Percentiles rank a stretch among this genome's conserved stretches.
Evolutionary conservation across 805 yeast species (phyloP).

Genomic region (Yamadazyma phyllophila): DNA sequence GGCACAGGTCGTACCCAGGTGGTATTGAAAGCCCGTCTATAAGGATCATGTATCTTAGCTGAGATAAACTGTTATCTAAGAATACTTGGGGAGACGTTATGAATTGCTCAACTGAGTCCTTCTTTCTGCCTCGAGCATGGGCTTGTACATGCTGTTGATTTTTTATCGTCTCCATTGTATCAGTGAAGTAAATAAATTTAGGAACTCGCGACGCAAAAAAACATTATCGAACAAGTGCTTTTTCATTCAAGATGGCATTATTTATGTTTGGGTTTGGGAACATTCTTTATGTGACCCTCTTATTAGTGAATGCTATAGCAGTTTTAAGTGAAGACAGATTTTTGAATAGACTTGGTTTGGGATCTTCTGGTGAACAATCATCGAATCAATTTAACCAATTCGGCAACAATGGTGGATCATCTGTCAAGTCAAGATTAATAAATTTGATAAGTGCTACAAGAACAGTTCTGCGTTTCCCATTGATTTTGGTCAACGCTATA

Average conservation of each 20-base stretch:
- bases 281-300: constrained; percentile 52
- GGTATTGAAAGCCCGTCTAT: constrained; percentile 42
- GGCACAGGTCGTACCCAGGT: constrained; percentile 51
- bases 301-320: constrained; percentile 72
- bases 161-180: constrained; percentile 1
- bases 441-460: constrained; percentile 71
- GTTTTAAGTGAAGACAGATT: constrained; percentile 79
- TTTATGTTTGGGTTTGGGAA: constrained; percentile 61
- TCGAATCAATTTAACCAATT: constrained; percentile 22
- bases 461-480: constrained; percentile 71
- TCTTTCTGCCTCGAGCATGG: constrained; percentile 25
- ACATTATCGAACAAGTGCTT: not conserved
- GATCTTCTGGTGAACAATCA: constrained; percentile 17
- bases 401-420: constrained; percentile 28
- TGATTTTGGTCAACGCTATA: constrained; percentile 62
- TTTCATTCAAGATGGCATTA: constrained; percentile 9
- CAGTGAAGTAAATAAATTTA: constrained; percentile 2
- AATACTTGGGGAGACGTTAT: constrained; percentile 35
- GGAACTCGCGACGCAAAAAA: not conserved
- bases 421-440: constrained; percentile 55
- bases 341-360: constrained; percentile 54
- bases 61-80: constrained; percentile 33
- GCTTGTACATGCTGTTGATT: not conserved
- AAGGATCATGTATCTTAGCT: constrained; percentile 36
- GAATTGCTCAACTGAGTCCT: constrained; percentile 39